A percentile compares a stretch with the other conserved stretches of the same genome.
phyloP scores from a whole-genome alignment of 2,329 filamentous ascomycete species.

The Fusarium euwallaceae region DNA sequence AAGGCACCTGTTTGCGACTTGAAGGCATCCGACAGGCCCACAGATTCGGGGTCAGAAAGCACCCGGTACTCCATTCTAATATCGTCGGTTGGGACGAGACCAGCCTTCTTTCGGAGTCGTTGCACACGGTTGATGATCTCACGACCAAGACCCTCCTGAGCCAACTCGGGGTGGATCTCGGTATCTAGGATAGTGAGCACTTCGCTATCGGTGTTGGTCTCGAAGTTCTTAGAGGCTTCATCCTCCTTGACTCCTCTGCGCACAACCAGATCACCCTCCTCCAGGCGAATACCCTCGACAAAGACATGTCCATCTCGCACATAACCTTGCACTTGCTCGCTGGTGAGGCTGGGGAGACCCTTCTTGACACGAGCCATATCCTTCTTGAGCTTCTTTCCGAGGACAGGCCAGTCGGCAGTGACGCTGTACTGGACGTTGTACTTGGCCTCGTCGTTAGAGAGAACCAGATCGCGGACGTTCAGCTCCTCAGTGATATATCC shows the following conservation, averaged over 20 bases:
- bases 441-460: conserved; percentile 87
- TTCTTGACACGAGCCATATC: conserved; percentile 93
- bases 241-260: conserved; percentile 83
- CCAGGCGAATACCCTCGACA: conserved; percentile 88
- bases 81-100: conserved; percentile 90
- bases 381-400: conserved; percentile 98
- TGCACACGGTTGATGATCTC: conserved; percentile 96
- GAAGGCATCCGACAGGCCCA: conserved; percentile 80
- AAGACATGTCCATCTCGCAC: conserved; percentile 79
- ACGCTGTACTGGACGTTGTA: conserved; percentile 95
- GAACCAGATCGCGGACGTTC: conserved; percentile 86
- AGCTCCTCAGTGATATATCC: conserved; percentile 93
- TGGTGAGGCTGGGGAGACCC: conserved; percentile 82
- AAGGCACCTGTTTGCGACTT: conserved; percentile 75
- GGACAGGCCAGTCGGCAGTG: conserved; percentile 89
- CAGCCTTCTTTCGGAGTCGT: conserved; percentile 92
- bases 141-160: conserved; percentile 87
- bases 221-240: conserved; percentile 78
- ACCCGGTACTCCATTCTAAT: conserved; percentile 95
- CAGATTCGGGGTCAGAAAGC: conserved; percentile 80
- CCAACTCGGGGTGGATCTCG: conserved; percentile 85
- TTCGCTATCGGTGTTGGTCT: conserved; percentile 90
- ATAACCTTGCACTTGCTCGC: conserved; percentile 85
- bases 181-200: conserved; percentile 92
- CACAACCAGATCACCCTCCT: conserved; percentile 83